A percentile compares a stretch with the other conserved stretches of the same genome.
These are phyloP conservation scores for Penicillium paxilli DNA, from an alignment of 495 filamentous ascomycete species.

Conservation along the genomic window DNA sequence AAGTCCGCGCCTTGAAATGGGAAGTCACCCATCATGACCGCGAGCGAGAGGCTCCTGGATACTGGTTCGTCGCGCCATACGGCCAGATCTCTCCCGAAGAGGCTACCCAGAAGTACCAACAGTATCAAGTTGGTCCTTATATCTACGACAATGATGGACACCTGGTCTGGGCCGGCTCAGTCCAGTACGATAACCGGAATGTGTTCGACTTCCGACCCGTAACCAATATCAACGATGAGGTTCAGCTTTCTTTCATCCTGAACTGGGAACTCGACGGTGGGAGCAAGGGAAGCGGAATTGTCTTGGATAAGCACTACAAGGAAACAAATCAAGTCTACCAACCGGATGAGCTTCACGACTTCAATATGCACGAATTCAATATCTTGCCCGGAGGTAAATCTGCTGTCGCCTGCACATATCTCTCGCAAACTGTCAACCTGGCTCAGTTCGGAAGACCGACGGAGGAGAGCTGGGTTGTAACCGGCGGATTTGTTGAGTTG, in stretches of 20 bases:
- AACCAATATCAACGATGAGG: conserved; percentile 34
- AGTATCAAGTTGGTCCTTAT: conserved; percentile 45
- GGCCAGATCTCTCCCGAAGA: conserved; percentile 26
- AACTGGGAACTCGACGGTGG: conserved; percentile 33
- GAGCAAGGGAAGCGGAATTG: conserved; percentile 33
- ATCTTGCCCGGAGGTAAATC: conserved; percentile 40
- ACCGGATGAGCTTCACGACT: conserved; percentile 37
- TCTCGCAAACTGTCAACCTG: conserved; percentile 38
- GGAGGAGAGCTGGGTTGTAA: conserved; percentile 37
- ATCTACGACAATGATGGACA: conserved; percentile 44
- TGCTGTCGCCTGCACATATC: conserved; percentile 51
- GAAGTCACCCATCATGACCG: conserved; percentile 26
- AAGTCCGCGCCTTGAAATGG: conserved; percentile 33
- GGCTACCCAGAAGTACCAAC: conserved; percentile 31
- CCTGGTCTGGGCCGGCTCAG: conserved; percentile 43
- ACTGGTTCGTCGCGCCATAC: conserved; percentile 48
- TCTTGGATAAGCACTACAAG: conserved; percentile 37
- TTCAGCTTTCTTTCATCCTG: conserved; percentile 49
- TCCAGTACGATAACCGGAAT: conserved; percentile 36
- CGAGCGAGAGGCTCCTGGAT: conserved; percentile 30
- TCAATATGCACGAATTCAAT: conserved; percentile 55
- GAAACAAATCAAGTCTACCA: conserved; percentile 38
- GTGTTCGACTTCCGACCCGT: conserved; percentile 43
- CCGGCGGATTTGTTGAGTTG: conserved; percentile 47
- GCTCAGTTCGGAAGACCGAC: conserved; percentile 43